Evolutionary conservation across 2,329 filamentous ascomycete genomes (phyloP).

Genomic region (Plenodomus biglobosus): DNA sequence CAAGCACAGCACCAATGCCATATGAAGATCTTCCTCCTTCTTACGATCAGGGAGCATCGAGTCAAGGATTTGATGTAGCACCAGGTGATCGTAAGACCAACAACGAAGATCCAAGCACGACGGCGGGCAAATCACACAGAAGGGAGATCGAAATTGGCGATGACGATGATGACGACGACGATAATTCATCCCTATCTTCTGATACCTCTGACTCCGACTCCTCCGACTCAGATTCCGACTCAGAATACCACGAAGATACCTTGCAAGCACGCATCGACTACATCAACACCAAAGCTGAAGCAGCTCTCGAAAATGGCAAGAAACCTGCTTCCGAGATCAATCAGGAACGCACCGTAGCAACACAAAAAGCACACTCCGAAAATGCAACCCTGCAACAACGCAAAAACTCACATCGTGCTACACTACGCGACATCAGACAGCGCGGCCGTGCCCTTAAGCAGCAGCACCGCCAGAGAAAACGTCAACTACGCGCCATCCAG

Average conservation of each 20-base stretch:
- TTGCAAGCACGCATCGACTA: neutral
- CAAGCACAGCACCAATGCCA: neutral
- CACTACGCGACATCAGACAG: conserved; percentile 10
- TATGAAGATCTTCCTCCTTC: conserved; percentile 19
- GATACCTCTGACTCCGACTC: conserved; percentile 25
- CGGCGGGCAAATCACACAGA: too few species aligned
- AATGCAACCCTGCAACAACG: conserved; percentile 20
- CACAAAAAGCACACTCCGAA: conserved; percentile 25
- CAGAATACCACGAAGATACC: conserved; percentile 6
- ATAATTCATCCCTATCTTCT: conserved; percentile 26
- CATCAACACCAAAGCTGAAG: conserved; percentile 10
- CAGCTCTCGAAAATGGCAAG: conserved; percentile 26
- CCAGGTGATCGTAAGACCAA: conserved; percentile 8
- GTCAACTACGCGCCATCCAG: conserved; percentile 23
- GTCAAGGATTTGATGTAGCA: conserved; percentile 24
- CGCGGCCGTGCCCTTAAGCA: conserved; percentile 18
- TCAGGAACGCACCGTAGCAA: conserved; percentile 27
- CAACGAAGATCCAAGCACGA: neutral
- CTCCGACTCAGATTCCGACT: conserved; percentile 14
- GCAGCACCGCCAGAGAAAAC: conserved; percentile 18
- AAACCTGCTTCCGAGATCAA: conserved; percentile 23
- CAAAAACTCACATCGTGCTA: conserved; percentile 19
- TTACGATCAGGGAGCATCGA: conserved; percentile 5
- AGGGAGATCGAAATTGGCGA: too few species aligned
- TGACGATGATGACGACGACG: conserved; percentile 22